phyloP scores from a whole-genome alignment of 371 early-diverging fungal species.

The Mucor velutinosus region DNA sequence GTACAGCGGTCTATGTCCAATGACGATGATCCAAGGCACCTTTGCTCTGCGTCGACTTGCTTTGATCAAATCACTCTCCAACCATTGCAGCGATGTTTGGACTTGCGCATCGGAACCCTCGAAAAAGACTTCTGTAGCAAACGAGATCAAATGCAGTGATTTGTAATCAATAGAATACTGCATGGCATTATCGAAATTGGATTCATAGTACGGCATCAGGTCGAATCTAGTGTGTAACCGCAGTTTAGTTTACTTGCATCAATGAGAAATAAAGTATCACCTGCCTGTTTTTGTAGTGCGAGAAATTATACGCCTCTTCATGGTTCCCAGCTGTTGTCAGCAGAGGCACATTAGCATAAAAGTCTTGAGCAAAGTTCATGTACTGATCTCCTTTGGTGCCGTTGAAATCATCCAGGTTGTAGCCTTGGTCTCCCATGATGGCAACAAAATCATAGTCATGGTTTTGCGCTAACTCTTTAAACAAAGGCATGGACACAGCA shows the following conservation, averaged over 20 bases:
- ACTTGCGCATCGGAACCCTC: constrained; percentile 20
- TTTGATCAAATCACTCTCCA: constrained; percentile 26
- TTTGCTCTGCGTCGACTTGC: constrained; percentile 11
- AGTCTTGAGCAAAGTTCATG: constrained; percentile 20
- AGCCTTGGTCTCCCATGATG: constrained; percentile 29
- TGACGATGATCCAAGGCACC: constrained; percentile 30
- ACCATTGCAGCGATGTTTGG: constrained; percentile 25
- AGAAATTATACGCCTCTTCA: constrained; percentile 21
- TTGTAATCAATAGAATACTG: constrained; percentile 23
- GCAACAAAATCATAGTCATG: constrained; percentile 40
- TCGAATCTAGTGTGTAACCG: neutral
- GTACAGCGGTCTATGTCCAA: constrained; percentile 31
- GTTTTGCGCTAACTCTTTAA: constrained; percentile 17
- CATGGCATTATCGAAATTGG: constrained; percentile 15
- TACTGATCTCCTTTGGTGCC: constrained; percentile 23
- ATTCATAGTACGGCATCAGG: constrained; percentile 20
- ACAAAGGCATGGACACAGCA: constrained; percentile 26
- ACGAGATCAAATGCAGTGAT: constrained; percentile 20
- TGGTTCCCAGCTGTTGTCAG: constrained; percentile 20
- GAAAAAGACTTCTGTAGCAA: constrained; percentile 17
- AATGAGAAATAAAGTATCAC: neutral
- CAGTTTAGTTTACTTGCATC: neutral
- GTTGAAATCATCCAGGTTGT: constrained; percentile 23
- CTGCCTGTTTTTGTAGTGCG: constrained; percentile 21
- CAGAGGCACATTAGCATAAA: constrained; percentile 25